Evolutionary conservation across 805 yeast genomes (phyloP).

Genomic region (Cyberlindnera americana): DNA sequence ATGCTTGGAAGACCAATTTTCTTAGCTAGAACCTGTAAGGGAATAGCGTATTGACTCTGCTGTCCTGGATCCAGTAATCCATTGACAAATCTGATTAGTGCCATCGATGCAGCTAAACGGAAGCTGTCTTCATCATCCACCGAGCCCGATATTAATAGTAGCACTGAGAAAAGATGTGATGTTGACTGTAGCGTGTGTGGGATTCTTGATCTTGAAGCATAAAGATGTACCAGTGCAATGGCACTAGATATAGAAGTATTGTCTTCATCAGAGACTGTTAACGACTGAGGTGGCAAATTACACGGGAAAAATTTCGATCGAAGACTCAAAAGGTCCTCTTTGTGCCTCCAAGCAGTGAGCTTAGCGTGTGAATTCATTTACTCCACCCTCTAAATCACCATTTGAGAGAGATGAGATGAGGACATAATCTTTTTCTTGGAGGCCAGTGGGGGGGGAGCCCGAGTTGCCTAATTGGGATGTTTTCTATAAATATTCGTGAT

Average conservation of each 20-base stretch:
- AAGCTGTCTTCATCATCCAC: slow-evolving; percentile 1
- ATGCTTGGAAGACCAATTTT: slow-evolving; percentile 65
- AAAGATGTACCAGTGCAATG: slow-evolving; percentile 15
- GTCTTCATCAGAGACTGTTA: slow-evolving; percentile 1
- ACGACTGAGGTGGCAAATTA: not conserved
- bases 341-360: slow-evolving; percentile 11
- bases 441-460: too few species aligned
- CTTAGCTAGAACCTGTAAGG: slow-evolving; percentile 71
- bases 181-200: slow-evolving; percentile 22
- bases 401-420: not conserved
- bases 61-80: slow-evolving; percentile 88
- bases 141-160: slow-evolving; percentile 1
- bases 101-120: slow-evolving; percentile 42
- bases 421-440: not conserved
- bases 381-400: not conserved
- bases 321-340: slow-evolving; percentile 17
- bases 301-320: slow-evolving; percentile 14
- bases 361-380: slow-evolving; percentile 8
- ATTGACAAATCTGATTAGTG: slow-evolving; percentile 81
- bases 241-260: slow-evolving; percentile 7
- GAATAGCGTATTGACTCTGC: slow-evolving; percentile 71
- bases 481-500: too few species aligned
- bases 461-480: too few species aligned
- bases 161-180: slow-evolving; percentile 13
- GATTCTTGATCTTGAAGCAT: slow-evolving; percentile 16